Percentiles rank a stretch among this genome's conserved stretches.
These are phyloP conservation scores for Paulownia fortunei DNA, from an alignment of 257 asterid species.

Conservation along the genomic window DNA sequence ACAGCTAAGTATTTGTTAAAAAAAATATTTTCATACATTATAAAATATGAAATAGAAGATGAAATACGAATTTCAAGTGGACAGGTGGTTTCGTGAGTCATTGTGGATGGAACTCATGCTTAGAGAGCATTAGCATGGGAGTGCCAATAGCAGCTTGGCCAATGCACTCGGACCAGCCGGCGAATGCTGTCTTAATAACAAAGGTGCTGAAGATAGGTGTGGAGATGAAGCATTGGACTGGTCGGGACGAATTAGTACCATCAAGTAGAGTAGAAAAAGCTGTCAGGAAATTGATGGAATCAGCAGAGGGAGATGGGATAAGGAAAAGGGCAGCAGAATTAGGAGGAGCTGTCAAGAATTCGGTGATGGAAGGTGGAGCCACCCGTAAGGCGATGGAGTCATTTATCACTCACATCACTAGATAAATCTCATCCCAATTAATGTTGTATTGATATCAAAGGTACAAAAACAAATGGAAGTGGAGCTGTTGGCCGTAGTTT, in stretches of 20 bases:
- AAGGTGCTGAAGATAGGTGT: conserved; percentile 40
- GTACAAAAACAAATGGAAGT: too few relatives aligned
- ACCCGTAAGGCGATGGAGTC: conserved; percentile 39
- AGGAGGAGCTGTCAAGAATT: conserved; percentile 35
- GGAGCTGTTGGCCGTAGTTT: too few relatives aligned
- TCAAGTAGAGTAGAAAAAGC: conserved; percentile 20
- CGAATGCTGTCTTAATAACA: conserved; percentile 45
- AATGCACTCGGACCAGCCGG: conserved; percentile 68
- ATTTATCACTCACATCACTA: conserved; percentile 45
- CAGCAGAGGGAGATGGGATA: conserved; percentile 52
- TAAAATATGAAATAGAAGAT: too few relatives aligned
- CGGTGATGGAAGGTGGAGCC: conserved; percentile 41
- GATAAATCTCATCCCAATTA: conserved; percentile 12
- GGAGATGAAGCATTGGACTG: conserved; percentile 40
- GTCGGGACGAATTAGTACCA: conserved; percentile 35
- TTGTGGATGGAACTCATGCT: conserved; percentile 57
- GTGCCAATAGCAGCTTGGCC: conserved; percentile 68
- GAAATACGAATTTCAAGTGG: too few relatives aligned
- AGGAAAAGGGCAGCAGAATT: conserved; percentile 52
- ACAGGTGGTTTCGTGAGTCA: conserved; percentile 56
- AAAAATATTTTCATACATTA: too few relatives aligned
- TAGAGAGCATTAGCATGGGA: conserved; percentile 55
- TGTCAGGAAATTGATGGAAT: conserved; percentile 54
- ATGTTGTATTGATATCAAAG: too few relatives aligned
- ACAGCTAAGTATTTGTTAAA: too few relatives aligned